Conservation (phyloP, 129 eudicot species). For the Helianthus tuberosus region DNA sequence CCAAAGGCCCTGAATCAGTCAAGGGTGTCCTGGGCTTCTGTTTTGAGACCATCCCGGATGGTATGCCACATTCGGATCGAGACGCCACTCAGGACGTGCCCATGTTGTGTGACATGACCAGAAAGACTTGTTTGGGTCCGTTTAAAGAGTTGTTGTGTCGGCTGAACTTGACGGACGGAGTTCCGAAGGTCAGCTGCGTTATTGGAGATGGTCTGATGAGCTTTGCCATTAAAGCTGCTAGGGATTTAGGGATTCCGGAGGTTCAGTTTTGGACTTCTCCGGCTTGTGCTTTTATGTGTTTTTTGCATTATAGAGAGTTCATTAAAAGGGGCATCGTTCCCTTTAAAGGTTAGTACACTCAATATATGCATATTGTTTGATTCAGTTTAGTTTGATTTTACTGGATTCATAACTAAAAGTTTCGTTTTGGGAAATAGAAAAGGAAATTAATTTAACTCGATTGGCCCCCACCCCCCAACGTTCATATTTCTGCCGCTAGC, state of each 20-base stretch:
- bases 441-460: too few relatives aligned
- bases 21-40: conserved; percentile 46
- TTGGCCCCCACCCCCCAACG: too few relatives aligned
- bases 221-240: conserved; percentile 50
- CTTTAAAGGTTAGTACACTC: conserved; percentile 40
- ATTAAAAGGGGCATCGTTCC: conserved; percentile 55
- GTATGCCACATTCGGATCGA: conserved; percentile 51
- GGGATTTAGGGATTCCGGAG: conserved; percentile 57
- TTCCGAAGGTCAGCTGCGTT: conserved; percentile 53
- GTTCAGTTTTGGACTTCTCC: conserved; percentile 74
- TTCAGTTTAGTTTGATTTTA: too few relatives aligned
- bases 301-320: conserved; percentile 55
- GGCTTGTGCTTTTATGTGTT: conserved; percentile 53
- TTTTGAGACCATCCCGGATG: conserved; percentile 64
- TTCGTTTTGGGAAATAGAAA: too few relatives aligned
- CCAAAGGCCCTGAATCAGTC: conserved; percentile 54
- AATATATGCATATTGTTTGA: too few relatives aligned
- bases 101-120: conserved; percentile 42
- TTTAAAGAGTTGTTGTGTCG: conserved; percentile 44
- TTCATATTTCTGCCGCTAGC: too few relatives aligned
- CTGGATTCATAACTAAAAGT: too few relatives aligned
- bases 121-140: conserved; percentile 54
- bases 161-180: conserved; percentile 32
- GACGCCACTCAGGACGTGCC: conserved; percentile 65
- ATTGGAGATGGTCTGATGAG: conserved; percentile 65